A percentile compares a stretch with the other conserved stretches of the same genome.
phyloP scores from a whole-genome alignment of 2,329 filamentous ascomycete species.

The Trichoderma aggressivum region DNA sequence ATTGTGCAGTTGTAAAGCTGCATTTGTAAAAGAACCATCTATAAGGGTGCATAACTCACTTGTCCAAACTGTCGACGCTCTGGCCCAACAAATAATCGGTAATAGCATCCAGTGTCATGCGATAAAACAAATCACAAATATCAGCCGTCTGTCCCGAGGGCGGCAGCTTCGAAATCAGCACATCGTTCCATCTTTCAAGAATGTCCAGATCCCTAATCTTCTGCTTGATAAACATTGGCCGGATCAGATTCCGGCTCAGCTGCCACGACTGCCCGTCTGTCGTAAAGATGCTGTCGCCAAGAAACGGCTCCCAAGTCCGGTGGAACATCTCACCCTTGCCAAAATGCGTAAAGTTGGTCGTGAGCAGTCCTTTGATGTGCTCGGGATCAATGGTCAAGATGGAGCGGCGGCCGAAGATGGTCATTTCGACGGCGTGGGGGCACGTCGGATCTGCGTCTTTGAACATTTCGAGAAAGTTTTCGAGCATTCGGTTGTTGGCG shows the following conservation, averaged over 20 bases:
- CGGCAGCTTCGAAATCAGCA: conserved; percentile 21
- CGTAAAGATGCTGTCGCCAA: conserved; percentile 73
- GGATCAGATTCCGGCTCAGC: conserved; percentile 70
- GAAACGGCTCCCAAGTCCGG: conserved; percentile 68
- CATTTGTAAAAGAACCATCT: not conserved
- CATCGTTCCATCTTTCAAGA: conserved; percentile 54
- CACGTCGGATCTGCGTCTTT: not conserved
- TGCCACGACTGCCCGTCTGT: conserved; percentile 81
- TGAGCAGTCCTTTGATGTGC: conserved; percentile 88
- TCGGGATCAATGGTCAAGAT: conserved; percentile 79
- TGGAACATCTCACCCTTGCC: conserved; percentile 79
- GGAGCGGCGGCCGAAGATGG: conserved; percentile 54
- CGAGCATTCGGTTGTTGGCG: conserved; percentile 22
- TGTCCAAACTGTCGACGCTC: conserved; percentile 18
- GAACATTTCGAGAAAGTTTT: conserved; percentile 19
- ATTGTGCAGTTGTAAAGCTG: not conserved
- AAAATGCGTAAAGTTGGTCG: conserved; percentile 78
- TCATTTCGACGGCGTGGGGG: conserved; percentile 46
- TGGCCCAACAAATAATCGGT: conserved; percentile 80
- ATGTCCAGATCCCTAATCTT: conserved; percentile 76
- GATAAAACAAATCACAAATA: conserved; percentile 74
- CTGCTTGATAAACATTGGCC: conserved; percentile 83
- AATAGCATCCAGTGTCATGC: conserved; percentile 76
- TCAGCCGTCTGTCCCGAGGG: conserved; percentile 58
- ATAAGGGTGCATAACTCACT: not conserved